Conservation (phyloP, 2,329 filamentous ascomycete genomes). For the Domatiomyces catenatus region DNA sequence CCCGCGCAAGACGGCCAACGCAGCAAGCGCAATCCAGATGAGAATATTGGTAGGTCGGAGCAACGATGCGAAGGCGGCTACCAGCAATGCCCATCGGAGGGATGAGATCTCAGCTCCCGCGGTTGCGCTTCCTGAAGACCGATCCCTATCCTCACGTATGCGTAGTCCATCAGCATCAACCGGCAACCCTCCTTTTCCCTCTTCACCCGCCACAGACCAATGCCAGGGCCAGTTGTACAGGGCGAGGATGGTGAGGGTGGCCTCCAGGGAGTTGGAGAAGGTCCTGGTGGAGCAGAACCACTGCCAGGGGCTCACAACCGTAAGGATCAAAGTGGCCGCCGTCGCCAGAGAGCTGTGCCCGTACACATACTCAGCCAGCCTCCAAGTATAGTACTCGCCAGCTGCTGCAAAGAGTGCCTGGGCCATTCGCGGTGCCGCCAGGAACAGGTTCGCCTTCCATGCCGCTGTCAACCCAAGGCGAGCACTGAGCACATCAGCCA, state of each 20-base stretch:
- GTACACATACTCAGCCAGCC: conserved; percentile 58
- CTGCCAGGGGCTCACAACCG: conserved; percentile 72
- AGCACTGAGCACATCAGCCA: conserved; percentile 42
- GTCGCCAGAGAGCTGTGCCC: conserved; percentile 48
- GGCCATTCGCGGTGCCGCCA: conserved; percentile 56
- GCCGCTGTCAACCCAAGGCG: conserved; percentile 39
- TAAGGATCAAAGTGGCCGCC: conserved; percentile 57
- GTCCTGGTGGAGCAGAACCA: conserved; percentile 92
- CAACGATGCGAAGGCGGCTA: conserved; percentile 70
- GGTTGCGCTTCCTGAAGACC: neutral
- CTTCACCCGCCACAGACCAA: conserved; percentile 30
- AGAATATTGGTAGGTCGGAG: conserved; percentile 79
- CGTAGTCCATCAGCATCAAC: conserved; percentile 9
- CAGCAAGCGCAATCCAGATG: conserved; percentile 59
- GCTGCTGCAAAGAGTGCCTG: conserved; percentile 66
- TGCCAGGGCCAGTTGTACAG: conserved; percentile 80
- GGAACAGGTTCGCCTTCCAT: conserved; percentile 49
- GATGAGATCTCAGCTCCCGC: conserved; percentile 10
- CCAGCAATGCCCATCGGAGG: conserved; percentile 48
- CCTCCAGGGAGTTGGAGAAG: conserved; percentile 87
- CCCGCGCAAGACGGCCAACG: conserved; percentile 5
- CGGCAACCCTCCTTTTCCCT: conserved; percentile 1
- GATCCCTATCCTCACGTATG: conserved; percentile 1
- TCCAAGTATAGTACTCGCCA: conserved; percentile 79
- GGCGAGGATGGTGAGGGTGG: conserved; percentile 66